Base-by-base conservation (phyloP, 1,284 basidiomycete species). In the Marasmius sp. region DNA sequence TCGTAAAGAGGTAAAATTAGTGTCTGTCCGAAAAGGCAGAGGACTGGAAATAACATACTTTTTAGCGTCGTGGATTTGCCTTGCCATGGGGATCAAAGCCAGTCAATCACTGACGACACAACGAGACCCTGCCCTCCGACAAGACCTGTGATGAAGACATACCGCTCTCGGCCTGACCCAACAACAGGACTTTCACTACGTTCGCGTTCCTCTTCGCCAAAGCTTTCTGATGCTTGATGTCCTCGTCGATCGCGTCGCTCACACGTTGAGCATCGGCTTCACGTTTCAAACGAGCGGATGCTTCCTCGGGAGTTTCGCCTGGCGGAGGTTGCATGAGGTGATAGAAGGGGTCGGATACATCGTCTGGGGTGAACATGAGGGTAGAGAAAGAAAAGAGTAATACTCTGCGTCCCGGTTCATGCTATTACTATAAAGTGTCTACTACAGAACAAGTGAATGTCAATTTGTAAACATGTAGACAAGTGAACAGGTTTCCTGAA, bases 81-180 rank as follows among this genome's bases (percentile, higher is more conserved):
- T 82, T 67, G 2, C 59, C 27, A 27, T 34, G 7, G 59, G 7
- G 36, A 45, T 57, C 22, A 14, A 51, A 27, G 7, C 48, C 34
- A 49, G 43, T 33, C 38, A 54, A 33, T 37, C 58, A 37, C 33
- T 49, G 43, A 34, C 38, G 55, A 18, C 14, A 37, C 56, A 34
- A 11, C 45, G 52, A 61, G 16, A 47, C 8, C 20, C 7, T 8
- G 8, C 16, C 45, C 20, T 20, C 20, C 11, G 16, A n/a, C 11
- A 62, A 33, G 37, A 1, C 45, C 43, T 36, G 33, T 33, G 34
- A 22, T 64, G 16, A 70, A 67, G 16, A 71, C 83, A 67, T 64
- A 86, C 85, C 86, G 65, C 85, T 86, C 70, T 87, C 85, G 58
- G 84, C 83, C 73, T 87, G 86, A 14, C 87, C 87, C 52, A 88